Evolutionary conservation across 306 rosid species (phyloP).

Genomic region (Rubus idaeus): DNA sequence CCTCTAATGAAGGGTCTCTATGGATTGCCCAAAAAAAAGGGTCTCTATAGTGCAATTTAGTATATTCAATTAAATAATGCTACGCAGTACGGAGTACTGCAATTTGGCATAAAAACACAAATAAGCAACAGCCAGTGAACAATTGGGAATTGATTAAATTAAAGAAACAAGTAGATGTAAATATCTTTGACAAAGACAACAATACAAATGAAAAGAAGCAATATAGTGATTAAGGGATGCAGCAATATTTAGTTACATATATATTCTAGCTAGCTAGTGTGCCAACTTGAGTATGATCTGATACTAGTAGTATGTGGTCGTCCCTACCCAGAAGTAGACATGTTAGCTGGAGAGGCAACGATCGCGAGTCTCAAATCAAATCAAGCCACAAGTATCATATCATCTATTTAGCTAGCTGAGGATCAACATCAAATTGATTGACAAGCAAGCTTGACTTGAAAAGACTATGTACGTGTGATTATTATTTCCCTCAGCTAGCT

Average conservation of each 20-base stretch:
- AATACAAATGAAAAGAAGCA: background rate
- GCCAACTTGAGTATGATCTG: conserved; percentile 2
- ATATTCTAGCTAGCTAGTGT: background rate
- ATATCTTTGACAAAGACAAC: background rate
- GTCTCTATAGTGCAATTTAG: background rate
- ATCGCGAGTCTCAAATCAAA: background rate
- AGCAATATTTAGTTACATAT: background rate
- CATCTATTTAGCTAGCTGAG: background rate
- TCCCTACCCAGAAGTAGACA: background rate
- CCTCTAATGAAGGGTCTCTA: background rate
- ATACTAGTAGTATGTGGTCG: background rate
- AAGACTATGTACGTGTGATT: background rate
- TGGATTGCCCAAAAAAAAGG: too few species aligned
- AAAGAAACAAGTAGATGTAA: background rate
- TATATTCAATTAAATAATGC: background rate
- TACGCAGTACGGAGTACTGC: background rate
- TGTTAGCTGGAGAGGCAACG: background rate
- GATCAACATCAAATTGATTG: background rate
- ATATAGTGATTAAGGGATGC: background rate
- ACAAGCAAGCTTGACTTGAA: background rate
- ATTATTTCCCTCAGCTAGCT: background rate
- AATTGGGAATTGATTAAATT: too few species aligned
- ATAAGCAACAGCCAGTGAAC: too few species aligned
- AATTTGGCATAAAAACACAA: background rate
- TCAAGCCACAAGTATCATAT: background rate